Evolutionary conservation across 352 stramenopile species (phyloP), one percentile per base, ranked within the genome.

Genomic region (Globisporangium uncinulatum): DNA sequence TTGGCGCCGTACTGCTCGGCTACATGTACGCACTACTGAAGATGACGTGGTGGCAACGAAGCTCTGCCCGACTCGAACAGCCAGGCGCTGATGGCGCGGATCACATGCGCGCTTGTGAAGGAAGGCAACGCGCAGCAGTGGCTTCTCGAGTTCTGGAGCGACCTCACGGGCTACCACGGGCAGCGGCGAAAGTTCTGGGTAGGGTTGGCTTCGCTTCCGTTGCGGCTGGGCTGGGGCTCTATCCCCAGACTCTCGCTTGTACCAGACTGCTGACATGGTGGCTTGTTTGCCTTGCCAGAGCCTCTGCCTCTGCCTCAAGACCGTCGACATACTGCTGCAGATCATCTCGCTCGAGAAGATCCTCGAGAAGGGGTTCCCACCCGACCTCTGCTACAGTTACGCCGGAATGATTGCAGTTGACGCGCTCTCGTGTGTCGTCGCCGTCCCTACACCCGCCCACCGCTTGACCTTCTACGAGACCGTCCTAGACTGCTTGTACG

Each of bases 171-270:
- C 3, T 66, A 69, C 37, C 55, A 71, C 10, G 70, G 73, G 5
- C 50, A 45, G 17, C 66, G 76, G 21, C 63, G 73, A 17, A 83
- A 83, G 44, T 65, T 68, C 45, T 83, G 73, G 70, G 73, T 83
- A 62, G 34, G 62, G 48, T 17, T 19, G 4, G 1, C 24, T 1
- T 29, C 4, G 24, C 24, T 29, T 29, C 2, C 24, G 24, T 29
- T 29, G 14, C 36, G 39, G n/a, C 2, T 31, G 10, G 4, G n/a
- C 20, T 32, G 15, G 31, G 13, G 14, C 7, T 48, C 37, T 50
- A 41, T 2, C 31, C 4, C 2, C 24, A 29, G 24, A 29, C 24
- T 29, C 24, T 29, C n/a, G 20, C n/a, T 17, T 37, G 21, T 11
- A 4, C 6, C 17, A 50, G 39, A 49, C 14, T 31, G 20, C 10